Evolutionary conservation across 768 basidiomycete genomes (phyloP), one percentile per base, ranked within the genome.

Genomic region (Lactarius tabidus): DNA sequence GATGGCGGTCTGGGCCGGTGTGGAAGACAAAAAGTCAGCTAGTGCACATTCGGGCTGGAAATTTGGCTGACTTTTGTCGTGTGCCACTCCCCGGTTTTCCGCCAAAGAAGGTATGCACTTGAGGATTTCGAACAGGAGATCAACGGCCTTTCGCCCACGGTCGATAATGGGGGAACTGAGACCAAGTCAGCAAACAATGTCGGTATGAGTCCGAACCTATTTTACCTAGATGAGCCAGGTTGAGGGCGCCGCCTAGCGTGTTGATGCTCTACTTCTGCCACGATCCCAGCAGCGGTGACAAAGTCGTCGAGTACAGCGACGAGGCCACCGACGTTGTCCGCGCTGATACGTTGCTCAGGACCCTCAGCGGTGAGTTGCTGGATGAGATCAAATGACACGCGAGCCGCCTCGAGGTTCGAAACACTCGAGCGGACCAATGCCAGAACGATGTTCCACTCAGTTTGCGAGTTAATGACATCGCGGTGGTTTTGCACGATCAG

Each of bases 361-460:
- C 84, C 85, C 60, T 90, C 87, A 0, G 81, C 74, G 17, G 83
- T 80, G n/a, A 98, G 79, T 48, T 77, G 78, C 20, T 81, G 76
- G n/a, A 96, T 78, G 23, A 97, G 81, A 23, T 87, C 87, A 72
- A 98, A 91, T 2, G 96, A 90, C 59, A 87, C 78, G 41, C 91
- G 88, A 29, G 93, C 87, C 6, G 95, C 95, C 75, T 93, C 92
- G 12, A 92, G 85, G 72, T 97, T 90, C 15, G 87, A 80, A 48
- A 95, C 84, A 0, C 94, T 95, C 1, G 88, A 89, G 56, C 92
- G 86, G 68, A 98, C 82, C 33, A 98, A 80, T 1, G 92, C 90
- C 71, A 95, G 92, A 26, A 95, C 84, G 45, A 98, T 79, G 67
- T 92, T 94, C 96, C 96, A 99, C 74, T 98, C 96, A 0, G 96